A percentile compares a stretch with the other conserved stretches of the same genome.
Conservation (phyloP, 78 protist genomes). For the Tieghemostelium lacteum region DNA sequence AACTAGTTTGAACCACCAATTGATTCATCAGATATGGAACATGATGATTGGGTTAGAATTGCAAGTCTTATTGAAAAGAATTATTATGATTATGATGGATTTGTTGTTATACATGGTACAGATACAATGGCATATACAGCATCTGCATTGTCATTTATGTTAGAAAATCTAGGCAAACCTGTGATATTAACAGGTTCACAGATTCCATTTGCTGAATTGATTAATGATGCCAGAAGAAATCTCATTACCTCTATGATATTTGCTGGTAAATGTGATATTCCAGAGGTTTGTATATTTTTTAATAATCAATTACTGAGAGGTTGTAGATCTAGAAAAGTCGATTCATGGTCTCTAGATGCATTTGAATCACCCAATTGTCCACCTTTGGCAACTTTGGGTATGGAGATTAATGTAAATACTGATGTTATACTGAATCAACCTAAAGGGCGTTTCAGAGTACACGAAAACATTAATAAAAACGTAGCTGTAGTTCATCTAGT, state of each 20-base stretch:
- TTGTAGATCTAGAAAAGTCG: slow-evolving; percentile 57
- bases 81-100: slow-evolving; percentile 91
- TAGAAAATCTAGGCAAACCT: slow-evolving; percentile 92
- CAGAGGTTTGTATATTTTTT: slow-evolving; percentile 86
- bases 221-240: slow-evolving; percentile 70
- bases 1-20: slow-evolving; percentile 86
- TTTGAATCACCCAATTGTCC: slow-evolving; percentile 78
- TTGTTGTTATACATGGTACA: slow-evolving; percentile 92
- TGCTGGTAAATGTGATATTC: slow-evolving; percentile 81
- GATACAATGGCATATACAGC: slow-evolving; percentile 96
- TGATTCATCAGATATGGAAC: slow-evolving; percentile 90
- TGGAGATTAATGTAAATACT: slow-evolving; percentile 52
- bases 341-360: slow-evolving; percentile 77
- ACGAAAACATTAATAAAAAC: slow-evolving; percentile 37
- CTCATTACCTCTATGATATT: slow-evolving; percentile 84
- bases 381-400: slow-evolving; percentile 75
- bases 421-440: slow-evolving; percentile 70
- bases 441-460: slow-evolving; percentile 67
- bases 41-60: slow-evolving; percentile 83
- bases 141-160: slow-evolving; percentile 91
- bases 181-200: slow-evolving; percentile 94
- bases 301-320: slow-evolving; percentile 74
- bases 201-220: slow-evolving; percentile 88
- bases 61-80: slow-evolving; percentile 79
- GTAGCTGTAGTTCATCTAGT: slow-evolving; percentile 76